These are phyloP conservation scores for Forsythia suspensa DNA, from an alignment of 257 asterid species.

Conservation along the genomic window DNA sequence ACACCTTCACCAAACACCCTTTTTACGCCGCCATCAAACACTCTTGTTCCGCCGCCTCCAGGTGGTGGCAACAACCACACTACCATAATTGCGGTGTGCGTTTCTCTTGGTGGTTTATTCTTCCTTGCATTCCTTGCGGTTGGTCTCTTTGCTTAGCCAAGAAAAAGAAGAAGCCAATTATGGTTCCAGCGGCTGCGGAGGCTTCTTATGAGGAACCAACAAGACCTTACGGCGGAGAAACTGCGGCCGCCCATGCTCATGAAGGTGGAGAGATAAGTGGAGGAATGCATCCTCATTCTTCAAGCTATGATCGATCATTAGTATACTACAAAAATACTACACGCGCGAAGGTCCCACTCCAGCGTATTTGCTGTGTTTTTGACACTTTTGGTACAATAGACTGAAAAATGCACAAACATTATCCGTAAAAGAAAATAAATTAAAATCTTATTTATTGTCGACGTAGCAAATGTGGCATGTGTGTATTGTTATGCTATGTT, in stretches of 20 bases:
- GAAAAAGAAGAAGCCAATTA: constrained; percentile 65
- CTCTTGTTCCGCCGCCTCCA: constrained; percentile 36
- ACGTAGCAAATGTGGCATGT: neutral
- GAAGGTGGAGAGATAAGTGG: constrained; percentile 26
- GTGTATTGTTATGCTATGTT: neutral
- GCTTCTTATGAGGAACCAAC: constrained; percentile 33
- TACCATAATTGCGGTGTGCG: constrained; percentile 59
- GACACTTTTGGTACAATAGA: neutral
- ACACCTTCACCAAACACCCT: constrained; percentile 19
- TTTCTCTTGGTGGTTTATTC: constrained; percentile 58
- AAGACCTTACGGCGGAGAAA: constrained; percentile 20
- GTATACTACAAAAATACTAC: neutral
- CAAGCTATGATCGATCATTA: neutral
- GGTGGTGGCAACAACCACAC: constrained; percentile 51
- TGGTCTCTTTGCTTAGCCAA: constrained; percentile 63
- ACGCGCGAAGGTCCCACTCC: neutral
- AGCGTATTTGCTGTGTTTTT: neutral
- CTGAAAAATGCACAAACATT: neutral
- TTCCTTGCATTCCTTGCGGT: constrained; percentile 69
- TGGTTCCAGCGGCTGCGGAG: constrained; percentile 46
- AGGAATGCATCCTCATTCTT: neutral
- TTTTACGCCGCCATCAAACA: constrained; percentile 30
- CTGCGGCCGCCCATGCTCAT: neutral
- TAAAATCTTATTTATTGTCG: neutral
- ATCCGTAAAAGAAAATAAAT: neutral